Conservation (phyloP, 1,284 basidiomycete species). For the Sporisorium graminicola region DNA sequence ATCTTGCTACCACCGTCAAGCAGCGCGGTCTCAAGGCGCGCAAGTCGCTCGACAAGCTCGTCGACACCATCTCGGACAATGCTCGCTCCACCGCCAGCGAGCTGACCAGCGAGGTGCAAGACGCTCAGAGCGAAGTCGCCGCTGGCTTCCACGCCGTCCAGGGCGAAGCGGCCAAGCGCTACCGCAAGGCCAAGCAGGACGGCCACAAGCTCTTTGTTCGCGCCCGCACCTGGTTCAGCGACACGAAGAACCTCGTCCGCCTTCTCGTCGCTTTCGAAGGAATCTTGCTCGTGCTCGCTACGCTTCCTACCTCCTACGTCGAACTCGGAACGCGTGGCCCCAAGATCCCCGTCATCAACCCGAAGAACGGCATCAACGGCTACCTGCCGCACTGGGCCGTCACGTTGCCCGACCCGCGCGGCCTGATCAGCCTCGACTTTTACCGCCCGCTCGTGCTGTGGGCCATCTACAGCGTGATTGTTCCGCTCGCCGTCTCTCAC, state of each 20-base stretch:
- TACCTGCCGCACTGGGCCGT: conserved; percentile 57
- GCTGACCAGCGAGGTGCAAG: conserved; percentile 44
- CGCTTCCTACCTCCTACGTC: conserved; percentile 53
- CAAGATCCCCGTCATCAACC: conserved; percentile 49
- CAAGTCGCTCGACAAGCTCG: conserved; percentile 57
- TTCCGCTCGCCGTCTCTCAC: conserved; percentile 54
- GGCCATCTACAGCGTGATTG: conserved; percentile 54
- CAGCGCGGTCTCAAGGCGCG: conserved; percentile 50
- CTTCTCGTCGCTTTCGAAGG: conserved; percentile 57
- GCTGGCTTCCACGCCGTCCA: conserved; percentile 48
- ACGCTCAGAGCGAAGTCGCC: conserved; percentile 48
- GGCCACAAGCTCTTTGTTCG: conserved; percentile 40
- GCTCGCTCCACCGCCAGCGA: conserved; percentile 52
- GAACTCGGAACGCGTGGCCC: conserved; percentile 48
- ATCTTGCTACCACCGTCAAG: conserved; percentile 32
- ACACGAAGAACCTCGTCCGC: conserved; percentile 54
- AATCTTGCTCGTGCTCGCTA: conserved; percentile 49
- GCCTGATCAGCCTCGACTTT: conserved; percentile 46
- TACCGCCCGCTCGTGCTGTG: conserved; percentile 58
- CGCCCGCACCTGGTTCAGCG: conserved; percentile 50
- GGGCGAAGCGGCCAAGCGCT: conserved; percentile 33
- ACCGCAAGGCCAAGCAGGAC: conserved; percentile 42
- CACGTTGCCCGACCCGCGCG: conserved; percentile 50
- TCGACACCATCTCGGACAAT: conserved; percentile 42
- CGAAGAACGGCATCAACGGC: conserved; percentile 44